Base-by-base conservation (phyloP, 2,329 filamentous ascomycete genomes). In the Raffaelea albimanens region DNA sequence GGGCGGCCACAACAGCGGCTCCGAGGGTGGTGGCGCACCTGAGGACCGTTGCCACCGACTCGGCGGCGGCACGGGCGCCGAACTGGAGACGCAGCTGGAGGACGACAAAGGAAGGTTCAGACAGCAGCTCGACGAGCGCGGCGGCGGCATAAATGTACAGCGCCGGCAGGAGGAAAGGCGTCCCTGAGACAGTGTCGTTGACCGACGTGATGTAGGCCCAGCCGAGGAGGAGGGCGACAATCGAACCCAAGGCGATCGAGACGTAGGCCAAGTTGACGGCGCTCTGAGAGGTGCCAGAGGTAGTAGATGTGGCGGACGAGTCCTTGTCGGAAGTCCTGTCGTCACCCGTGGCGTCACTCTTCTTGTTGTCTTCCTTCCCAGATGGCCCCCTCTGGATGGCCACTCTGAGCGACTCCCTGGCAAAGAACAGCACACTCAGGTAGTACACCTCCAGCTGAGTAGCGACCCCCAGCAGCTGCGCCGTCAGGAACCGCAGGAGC, bases 361-460 rank as follows among this genome's bases (percentile, higher is more conserved):
- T 57, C 36, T 57, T 56, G 29, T n/a, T 45, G n/a, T n/a, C n/a
- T n/a, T n/a, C n/a, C n/a, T n/a, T n/a, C n/a, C n/a, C n/a, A n/a
- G n/a, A n/a, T 38, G 40, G 40, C 31, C 33, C 4, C 29, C 93
- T 77, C 66, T 97, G 91, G 33, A 95, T 79, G 22, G 91, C 89
- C n/a, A 95, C 84, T 16, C 93, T 83, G 43, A 97, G 69, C 58
- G 85, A 91, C 66, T 98, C 93, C 36, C 93, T 78, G 0, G 93
- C 85, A 59, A 98, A 97, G 65, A 95, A 96, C 1, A 98, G 75
- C n/a, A 94, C 83, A 0, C 89, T 88, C 40, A 95, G 84, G 50
- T 91, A 90, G 63, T 90, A 96, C 1, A 97, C 80, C 58, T 98
- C 93, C 3, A 98, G 76, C 63, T 96, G 93, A 0, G 90, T 84